These are phyloP conservation scores for Gillenia trifoliata DNA, from an alignment of 306 rosid species.

Conservation along the genomic window DNA sequence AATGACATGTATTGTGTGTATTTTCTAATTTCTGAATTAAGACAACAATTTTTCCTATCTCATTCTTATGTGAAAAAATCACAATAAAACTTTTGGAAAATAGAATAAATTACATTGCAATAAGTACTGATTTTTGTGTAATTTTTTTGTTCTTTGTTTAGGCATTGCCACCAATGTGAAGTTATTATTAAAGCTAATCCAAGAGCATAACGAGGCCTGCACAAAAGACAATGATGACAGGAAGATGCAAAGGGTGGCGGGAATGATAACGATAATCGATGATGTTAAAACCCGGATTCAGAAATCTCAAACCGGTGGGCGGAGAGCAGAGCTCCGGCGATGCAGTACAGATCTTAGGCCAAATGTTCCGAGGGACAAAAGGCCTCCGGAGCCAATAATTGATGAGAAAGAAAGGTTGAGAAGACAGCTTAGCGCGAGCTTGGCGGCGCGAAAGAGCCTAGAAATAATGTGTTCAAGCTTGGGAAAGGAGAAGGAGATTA, in stretches of 20 bases:
- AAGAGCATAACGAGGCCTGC: conserved; percentile 63
- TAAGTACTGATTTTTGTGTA: not conserved
- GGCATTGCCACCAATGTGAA: conserved; percentile 69
- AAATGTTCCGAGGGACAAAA: conserved; percentile 51
- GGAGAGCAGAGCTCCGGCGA: conserved; percentile 60
- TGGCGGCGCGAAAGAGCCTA: conserved; percentile 70
- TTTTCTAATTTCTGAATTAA: not conserved
- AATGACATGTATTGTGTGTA: not conserved
- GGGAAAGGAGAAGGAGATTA: conserved; percentile 95
- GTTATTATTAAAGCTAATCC: conserved; percentile 64
- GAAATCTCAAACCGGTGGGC: conserved; percentile 37
- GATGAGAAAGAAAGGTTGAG: conserved; percentile 78
- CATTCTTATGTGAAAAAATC: not conserved
- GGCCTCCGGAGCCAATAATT: conserved; percentile 28
- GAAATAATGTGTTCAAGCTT: conserved; percentile 83
- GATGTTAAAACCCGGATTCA: conserved; percentile 62
- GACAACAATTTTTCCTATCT: not conserved
- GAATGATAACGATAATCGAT: conserved; percentile 69
- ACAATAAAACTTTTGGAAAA: not conserved
- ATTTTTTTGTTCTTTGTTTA: not conserved
- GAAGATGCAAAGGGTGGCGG: conserved; percentile 63
- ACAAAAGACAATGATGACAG: conserved; percentile 52
- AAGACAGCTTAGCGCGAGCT: conserved; percentile 66
- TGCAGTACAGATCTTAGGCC: conserved; percentile 72
- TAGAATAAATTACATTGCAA: not conserved